Evolutionary conservation across 73 alveolate species (phyloP).

Genomic region (Stentor coeruleus): DNA sequence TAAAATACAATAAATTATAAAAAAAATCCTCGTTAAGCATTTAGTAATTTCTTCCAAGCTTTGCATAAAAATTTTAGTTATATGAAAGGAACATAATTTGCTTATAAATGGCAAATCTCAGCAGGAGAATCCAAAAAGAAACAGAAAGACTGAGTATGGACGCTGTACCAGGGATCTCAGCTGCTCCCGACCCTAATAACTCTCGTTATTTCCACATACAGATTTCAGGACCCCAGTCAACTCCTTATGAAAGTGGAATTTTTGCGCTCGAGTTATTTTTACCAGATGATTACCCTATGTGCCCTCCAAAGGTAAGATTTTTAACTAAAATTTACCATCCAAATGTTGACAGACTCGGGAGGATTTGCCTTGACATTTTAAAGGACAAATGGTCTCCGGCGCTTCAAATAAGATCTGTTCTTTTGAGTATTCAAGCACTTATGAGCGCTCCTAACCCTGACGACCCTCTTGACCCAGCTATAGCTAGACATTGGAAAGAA

Average conservation of each 20-base stretch:
- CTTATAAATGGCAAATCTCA: no score
- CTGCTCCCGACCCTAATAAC: no score
- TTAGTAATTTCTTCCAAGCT: no score
- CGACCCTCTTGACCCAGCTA: not conserved
- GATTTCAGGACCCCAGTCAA: slow-evolving; percentile 22
- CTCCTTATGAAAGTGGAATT: slow-evolving; percentile 26
- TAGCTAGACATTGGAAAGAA: not conserved
- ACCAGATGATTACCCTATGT: slow-evolving; percentile 45
- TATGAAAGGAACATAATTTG: no score
- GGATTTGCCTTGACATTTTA: slow-evolving; percentile 77
- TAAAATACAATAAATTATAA: no score
- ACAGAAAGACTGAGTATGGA: no score
- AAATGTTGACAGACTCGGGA: slow-evolving; percentile 42
- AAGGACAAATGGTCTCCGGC: slow-evolving; percentile 96
- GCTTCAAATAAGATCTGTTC: slow-evolving; percentile 81
- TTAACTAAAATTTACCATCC: slow-evolving; percentile 46
- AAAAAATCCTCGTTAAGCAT: no score
- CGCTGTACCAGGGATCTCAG: no score
- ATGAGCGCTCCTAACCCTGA: not conserved
- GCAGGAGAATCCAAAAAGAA: no score
- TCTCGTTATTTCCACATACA: no score
- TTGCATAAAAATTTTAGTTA: no score
- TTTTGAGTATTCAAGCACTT: slow-evolving; percentile 18
- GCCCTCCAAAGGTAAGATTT: slow-evolving; percentile 50
- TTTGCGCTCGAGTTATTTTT: slow-evolving; percentile 34